Base-by-base conservation (phyloP, 108 stramenopile species). In the Nitzschia inconspicua region DNA sequence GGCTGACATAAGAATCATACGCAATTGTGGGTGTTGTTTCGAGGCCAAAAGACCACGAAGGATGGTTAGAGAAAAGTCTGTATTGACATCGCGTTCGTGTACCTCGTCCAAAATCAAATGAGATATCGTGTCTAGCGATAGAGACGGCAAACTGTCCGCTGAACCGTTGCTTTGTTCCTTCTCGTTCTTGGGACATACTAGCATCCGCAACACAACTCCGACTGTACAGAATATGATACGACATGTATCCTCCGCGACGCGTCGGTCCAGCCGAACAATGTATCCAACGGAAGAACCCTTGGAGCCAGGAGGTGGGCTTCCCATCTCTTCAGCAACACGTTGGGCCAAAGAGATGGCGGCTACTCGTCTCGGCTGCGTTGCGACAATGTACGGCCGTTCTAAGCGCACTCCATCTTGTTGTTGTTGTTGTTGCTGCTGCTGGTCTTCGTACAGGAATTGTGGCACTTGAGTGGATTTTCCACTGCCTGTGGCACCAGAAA, bases 61-160 rank as follows among this genome's bases (percentile, higher is more conserved):
- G 19, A 98, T 66, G 1, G 95, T 96, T 65, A 99, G 96, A 18
- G 97, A 73, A 55, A 99, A 96, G 62, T 98, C 97, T 3, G 96
- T 98, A 72, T 98, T 95, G 39, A 98, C 81, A 2, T 95, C 96
- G 40, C 97, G 76, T 71, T 99, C 98, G 64, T 99, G 98, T 28
- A 97, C 97, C 72, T 99, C 98, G 60, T 99, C 98, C 59, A 97
- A 95, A 4, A 84, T 70, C 62, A 99, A 86, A 88, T 25, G 91
- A 77, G 44, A 93, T 75, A 44, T 65, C 61, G 39, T 31, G 43
- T 64, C 43, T 40, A 44, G 42, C 35, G 30, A 50, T 9, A 35
- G 29, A 14, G 13, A 8, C 32, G 27, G 34, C 11, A 18, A 35
- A 26, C 26, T 25, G 48, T n/a, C 7, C 23, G 4, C 20, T 6